A percentile compares a stretch with the other conserved stretches of the same genome.
Evolutionary conservation across 2,329 filamentous ascomycete genomes (phyloP).

Genomic region (Aaosphaeria arxii): DNA sequence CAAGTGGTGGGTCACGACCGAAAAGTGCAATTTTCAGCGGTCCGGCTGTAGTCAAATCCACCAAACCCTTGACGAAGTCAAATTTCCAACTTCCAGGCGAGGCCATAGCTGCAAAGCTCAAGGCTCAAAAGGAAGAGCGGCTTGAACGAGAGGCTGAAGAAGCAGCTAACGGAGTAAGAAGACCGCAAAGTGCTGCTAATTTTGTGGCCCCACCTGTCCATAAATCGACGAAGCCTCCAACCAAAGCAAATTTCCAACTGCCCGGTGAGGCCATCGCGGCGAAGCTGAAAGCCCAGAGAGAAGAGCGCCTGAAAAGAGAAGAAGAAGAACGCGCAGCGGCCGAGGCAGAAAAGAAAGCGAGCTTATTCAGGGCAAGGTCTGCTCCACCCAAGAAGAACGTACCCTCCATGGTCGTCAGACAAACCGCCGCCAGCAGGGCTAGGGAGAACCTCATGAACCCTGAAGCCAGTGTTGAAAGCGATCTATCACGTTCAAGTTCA

Average conservation of each 20-base stretch:
- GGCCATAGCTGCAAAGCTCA: constrained; percentile 41
- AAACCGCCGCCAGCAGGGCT: constrained; percentile 46
- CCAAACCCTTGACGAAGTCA: constrained; percentile 46
- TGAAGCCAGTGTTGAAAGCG: constrained; percentile 1
- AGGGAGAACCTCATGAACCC: constrained; percentile 37
- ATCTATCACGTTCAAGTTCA: constrained; percentile 18
- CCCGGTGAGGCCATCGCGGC: constrained; percentile 52
- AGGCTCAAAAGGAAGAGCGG: constrained; percentile 34
- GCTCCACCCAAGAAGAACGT: constrained; percentile 35
- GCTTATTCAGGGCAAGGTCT: constrained; percentile 47
- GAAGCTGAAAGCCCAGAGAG: constrained; percentile 29
- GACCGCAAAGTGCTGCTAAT: background rate
- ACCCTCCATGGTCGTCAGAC: constrained; percentile 35
- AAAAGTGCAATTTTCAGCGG: background rate
- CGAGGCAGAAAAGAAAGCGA: constrained; percentile 26
- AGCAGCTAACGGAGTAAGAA: background rate
- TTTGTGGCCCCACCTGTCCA: constrained; percentile 29
- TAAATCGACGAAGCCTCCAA: constrained; percentile 42
- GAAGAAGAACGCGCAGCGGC: constrained; percentile 25
- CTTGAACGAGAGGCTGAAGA: constrained; percentile 43
- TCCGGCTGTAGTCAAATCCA: constrained; percentile 34
- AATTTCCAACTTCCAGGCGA: constrained; percentile 55
- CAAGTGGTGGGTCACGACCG: constrained; percentile 2
- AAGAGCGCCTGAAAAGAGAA: constrained; percentile 28
- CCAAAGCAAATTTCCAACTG: constrained; percentile 50